Evolutionary conservation across 805 yeast species (phyloP).

Genomic region (Lachancea cidri): DNA sequence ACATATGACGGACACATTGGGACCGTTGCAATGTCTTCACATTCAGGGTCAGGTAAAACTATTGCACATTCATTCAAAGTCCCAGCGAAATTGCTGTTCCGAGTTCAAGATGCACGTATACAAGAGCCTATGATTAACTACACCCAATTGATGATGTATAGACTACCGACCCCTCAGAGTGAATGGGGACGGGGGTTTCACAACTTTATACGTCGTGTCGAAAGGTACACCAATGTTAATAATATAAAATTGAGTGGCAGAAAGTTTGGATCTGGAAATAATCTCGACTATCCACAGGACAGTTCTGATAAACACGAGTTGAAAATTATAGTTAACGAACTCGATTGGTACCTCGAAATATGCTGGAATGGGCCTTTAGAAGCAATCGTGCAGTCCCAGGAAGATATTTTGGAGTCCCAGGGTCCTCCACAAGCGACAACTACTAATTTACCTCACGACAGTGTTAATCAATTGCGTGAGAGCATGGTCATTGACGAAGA

Average conservation of each 20-base stretch:
- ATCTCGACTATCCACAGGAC: slow-evolving; percentile 4
- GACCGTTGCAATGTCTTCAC: slow-evolving; percentile 4
- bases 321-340: slow-evolving; percentile 26
- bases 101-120: slow-evolving; percentile 46
- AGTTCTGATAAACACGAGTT: slow-evolving; percentile 12
- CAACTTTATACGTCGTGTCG: slow-evolving; percentile 55
- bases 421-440: slow-evolving; percentile 1
- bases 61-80: slow-evolving; percentile 64
- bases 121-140: slow-evolving; percentile 59
- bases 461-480: slow-evolving; percentile 3
- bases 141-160: slow-evolving; percentile 52
- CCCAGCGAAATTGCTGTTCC: slow-evolving; percentile 60
- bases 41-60: slow-evolving; percentile 23
- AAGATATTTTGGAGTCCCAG: slow-evolving; percentile 2
- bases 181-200: slow-evolving; percentile 40
- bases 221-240: slow-evolving; percentile 55
- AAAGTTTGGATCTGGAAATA: slow-evolving; percentile 7
- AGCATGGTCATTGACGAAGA: slow-evolving; percentile 6
- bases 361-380: slow-evolving; percentile 33
- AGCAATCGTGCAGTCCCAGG: slow-evolving; percentile 12
- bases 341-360: slow-evolving; percentile 31
- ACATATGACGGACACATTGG: slow-evolving; percentile 8
- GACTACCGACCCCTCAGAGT: slow-evolving; percentile 31
- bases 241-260: slow-evolving; percentile 44
- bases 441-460: not conserved